Base-by-base conservation (phyloP, 2,329 filamentous ascomycete species). In the Cercospora sesami region DNA sequence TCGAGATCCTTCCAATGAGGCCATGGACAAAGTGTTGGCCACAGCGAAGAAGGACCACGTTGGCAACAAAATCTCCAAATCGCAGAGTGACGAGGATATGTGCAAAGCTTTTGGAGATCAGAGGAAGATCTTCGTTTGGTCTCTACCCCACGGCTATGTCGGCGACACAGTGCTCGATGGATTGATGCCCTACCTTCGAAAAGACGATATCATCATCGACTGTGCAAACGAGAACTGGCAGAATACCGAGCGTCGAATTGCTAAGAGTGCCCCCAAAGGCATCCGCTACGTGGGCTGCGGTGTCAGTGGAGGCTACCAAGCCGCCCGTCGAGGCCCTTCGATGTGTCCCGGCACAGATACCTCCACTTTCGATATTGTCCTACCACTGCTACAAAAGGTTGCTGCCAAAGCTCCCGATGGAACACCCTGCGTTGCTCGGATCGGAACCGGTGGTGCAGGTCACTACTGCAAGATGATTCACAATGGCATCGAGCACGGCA, bases 391-490 rank as follows among this genome's bases (percentile, higher is more conserved):
- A 1, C 78, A 86, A 69, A 84, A 82, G 48, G 84, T 90, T 57
- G 85, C 89, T 0, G 89, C 89, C 0, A 90, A 89, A 73, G 88
- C 89, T 65, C 79, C 80, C 39, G 80, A 86, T 4, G 87, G 86
- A 0, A 83, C 81, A 10, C 83, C 88, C 0, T 91, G 89, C 72
- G 87, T 90, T 0, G 85, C 80, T 0, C 81, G 83, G 28, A 83
- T 89, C 58, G 89, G 90, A 0, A 84, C 85, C 1, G 86, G 86
- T 0, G 89, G 89, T 1, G 84, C 86, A 1, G 90, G 90, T 0
- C 89, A 92, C 76, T 92, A 89, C 73, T 88, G 91, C 48, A 92
- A 92, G 80, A 92, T 91, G 89, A 84, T 91, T 4, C 90, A 92
- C 75, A 91, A 92, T 71, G 89, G 89, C 1, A 91, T 92, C 68